These are phyloP conservation scores for Penicillium coffeae DNA, from an alignment of 495 filamentous ascomycete species.

Conservation along the genomic window DNA sequence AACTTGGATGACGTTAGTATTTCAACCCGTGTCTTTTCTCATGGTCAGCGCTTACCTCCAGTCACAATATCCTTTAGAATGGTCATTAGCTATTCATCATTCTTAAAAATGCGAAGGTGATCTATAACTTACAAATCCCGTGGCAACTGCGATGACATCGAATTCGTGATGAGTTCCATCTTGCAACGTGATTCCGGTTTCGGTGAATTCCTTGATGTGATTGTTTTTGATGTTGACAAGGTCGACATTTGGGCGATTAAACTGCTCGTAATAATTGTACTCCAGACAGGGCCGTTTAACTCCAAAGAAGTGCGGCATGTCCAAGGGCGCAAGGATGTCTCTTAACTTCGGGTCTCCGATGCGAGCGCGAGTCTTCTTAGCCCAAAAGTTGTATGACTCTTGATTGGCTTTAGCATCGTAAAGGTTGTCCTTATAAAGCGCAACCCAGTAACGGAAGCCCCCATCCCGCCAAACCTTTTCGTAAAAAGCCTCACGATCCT, in stretches of 20 bases:
- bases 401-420: slow-evolving; percentile 45
- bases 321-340: slow-evolving; percentile 52
- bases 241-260: slow-evolving; percentile 52
- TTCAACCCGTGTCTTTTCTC: slow-evolving; percentile 42
- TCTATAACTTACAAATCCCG: slow-evolving; percentile 39
- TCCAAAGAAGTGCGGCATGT: slow-evolving; percentile 51
- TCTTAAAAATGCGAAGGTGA: neutral
- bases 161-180: slow-evolving; percentile 42
- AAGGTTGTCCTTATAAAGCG: slow-evolving; percentile 48
- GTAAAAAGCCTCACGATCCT: slow-evolving; percentile 45
- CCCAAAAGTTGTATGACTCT: slow-evolving; percentile 51
- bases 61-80: neutral
- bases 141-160: slow-evolving; percentile 52
- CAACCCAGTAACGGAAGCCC: slow-evolving; percentile 52
- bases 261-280: slow-evolving; percentile 53
- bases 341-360: slow-evolving; percentile 43
- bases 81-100: neutral
- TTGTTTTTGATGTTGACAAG: slow-evolving; percentile 49
- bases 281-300: slow-evolving; percentile 55
- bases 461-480: slow-evolving; percentile 46
- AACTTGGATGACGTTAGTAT: slow-evolving; percentile 28
- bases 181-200: slow-evolving; percentile 37
- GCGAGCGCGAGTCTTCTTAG: slow-evolving; percentile 42
- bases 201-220: slow-evolving; percentile 43
- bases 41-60: slow-evolving; percentile 39